Evolutionary conservation across 768 basidiomycete species (phyloP).

Genomic region (Dentipellis fragilis): DNA sequence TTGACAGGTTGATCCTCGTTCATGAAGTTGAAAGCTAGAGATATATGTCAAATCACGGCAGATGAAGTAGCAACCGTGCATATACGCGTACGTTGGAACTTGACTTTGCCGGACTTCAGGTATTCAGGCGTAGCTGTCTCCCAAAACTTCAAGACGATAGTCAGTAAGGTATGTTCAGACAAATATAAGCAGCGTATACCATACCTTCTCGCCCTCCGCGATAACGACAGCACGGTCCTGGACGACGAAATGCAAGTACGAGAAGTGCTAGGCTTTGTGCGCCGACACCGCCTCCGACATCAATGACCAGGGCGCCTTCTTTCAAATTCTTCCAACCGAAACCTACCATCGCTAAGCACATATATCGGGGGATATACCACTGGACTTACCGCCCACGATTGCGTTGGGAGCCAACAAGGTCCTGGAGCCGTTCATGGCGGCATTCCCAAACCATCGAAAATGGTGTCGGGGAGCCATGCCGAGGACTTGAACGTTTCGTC

Average conservation of each 20-base stretch:
- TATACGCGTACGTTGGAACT: not conserved
- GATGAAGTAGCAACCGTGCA: constrained; percentile 8
- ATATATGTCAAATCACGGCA: not conserved
- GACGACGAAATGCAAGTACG: constrained; percentile 39
- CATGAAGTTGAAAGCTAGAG: not conserved
- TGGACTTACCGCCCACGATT: constrained; percentile 1
- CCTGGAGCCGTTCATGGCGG: constrained; percentile 22
- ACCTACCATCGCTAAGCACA: not conserved
- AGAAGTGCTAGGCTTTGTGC: constrained; percentile 33
- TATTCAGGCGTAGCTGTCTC: not conserved
- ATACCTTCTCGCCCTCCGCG: not conserved
- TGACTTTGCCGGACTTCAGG: not conserved
- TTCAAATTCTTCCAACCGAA: constrained; percentile 20
- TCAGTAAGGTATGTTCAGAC: no score
- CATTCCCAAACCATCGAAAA: constrained; percentile 25
- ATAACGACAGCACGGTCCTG: constrained; percentile 21
- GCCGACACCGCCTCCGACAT: constrained; percentile 39
- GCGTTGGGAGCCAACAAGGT: not conserved
- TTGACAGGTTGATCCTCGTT: constrained; percentile 22
- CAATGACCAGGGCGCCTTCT: constrained; percentile 43
- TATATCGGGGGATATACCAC: not conserved
- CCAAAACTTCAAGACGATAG: not conserved
- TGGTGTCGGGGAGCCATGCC: constrained; percentile 23
- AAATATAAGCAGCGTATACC: not conserved
- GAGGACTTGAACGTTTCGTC: constrained; percentile 24